These are phyloP conservation scores for Cladorrhinum sp. DNA, from an alignment of 2,329 filamentous ascomycete species.

Conservation along the genomic window DNA sequence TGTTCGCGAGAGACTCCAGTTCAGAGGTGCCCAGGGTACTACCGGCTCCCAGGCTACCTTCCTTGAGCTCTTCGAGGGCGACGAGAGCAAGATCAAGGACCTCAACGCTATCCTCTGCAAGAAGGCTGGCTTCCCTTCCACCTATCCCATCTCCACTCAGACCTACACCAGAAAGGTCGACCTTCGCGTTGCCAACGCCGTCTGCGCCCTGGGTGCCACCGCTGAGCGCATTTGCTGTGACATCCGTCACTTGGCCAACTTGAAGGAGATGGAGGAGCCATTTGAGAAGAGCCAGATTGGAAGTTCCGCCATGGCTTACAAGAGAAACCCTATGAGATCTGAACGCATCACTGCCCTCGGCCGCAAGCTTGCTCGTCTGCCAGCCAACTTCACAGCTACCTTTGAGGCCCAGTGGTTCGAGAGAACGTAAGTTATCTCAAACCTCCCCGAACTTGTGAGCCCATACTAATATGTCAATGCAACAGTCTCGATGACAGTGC, in stretches of 20 bases:
- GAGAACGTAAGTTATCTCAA: conserved; percentile 21
- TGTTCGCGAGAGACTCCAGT: conserved; percentile 65
- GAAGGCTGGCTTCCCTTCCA: conserved; percentile 51
- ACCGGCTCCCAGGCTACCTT: conserved; percentile 79
- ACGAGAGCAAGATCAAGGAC: conserved; percentile 48
- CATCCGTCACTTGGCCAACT: conserved; percentile 68
- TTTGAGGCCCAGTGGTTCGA: conserved; percentile 57
- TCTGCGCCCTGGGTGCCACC: conserved; percentile 75
- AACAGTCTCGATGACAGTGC: conserved; percentile 72
- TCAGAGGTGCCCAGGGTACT: conserved; percentile 67
- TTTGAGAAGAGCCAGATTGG: conserved; percentile 74
- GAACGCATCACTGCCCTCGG: conserved; percentile 46
- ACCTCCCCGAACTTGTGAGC: neutral
- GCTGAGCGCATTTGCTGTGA: conserved; percentile 72
- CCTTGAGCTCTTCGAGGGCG: conserved; percentile 60
- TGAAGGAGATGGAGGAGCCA: conserved; percentile 84
- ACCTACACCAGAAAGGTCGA: conserved; percentile 58
- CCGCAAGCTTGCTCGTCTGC: conserved; percentile 34
- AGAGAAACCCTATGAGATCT: conserved; percentile 43
- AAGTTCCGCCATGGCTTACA: conserved; percentile 39
- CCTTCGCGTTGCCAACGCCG: conserved; percentile 73
- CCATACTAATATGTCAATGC: conserved; percentile 45
- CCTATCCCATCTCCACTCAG: conserved; percentile 66
- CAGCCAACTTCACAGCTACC: conserved; percentile 57
- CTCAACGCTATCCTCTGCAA: conserved; percentile 53